Percentiles rank a stretch among this genome's conserved stretches.
Evolutionary conservation across 768 basidiomycete genomes (phyloP).

Genomic region (Phlegmacium glaucopus): DNA sequence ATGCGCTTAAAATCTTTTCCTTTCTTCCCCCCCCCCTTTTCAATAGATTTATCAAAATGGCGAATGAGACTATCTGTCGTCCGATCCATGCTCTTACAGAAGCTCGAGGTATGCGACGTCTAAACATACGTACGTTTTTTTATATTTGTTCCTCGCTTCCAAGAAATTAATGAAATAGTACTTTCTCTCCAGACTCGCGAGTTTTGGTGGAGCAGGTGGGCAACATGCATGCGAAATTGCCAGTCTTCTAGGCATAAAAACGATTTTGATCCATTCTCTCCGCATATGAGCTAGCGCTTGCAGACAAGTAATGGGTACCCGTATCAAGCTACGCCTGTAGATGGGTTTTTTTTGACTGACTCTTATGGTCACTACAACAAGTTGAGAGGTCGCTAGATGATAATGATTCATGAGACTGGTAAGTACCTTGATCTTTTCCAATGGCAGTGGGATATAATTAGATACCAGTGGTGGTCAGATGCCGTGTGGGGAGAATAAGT

Average conservation of each 20-base stretch:
- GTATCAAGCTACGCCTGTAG: no score
- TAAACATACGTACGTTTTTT: conserved; percentile 54
- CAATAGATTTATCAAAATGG: conserved; percentile 86
- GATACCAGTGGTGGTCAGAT: no score
- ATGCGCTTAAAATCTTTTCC: no score
- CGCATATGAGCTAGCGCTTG: conserved; percentile 91
- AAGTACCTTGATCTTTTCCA: no score
- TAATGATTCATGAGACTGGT: no score
- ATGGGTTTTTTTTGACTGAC: no score
- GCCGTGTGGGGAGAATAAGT: no score
- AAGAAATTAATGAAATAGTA: neutral
- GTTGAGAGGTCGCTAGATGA: no score
- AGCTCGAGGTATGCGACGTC: conserved; percentile 82
- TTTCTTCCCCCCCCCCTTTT: neutral
- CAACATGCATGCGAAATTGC: conserved; percentile 96
- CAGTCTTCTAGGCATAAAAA: conserved; percentile 78
- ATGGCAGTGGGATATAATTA: no score
- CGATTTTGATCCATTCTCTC: conserved; percentile 88
- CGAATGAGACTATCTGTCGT: conserved; percentile 94
- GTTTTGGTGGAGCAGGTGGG: conserved; percentile 88
- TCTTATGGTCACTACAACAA: no score
- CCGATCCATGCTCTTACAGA: conserved; percentile 92
- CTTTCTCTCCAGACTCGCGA: conserved; percentile 59
- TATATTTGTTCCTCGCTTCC: conserved; percentile 1
- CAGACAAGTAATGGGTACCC: conserved; percentile 71